phyloP scores from a whole-genome alignment of 1,139 yeast genomes.

The Kodamaea alishanica region DNA sequence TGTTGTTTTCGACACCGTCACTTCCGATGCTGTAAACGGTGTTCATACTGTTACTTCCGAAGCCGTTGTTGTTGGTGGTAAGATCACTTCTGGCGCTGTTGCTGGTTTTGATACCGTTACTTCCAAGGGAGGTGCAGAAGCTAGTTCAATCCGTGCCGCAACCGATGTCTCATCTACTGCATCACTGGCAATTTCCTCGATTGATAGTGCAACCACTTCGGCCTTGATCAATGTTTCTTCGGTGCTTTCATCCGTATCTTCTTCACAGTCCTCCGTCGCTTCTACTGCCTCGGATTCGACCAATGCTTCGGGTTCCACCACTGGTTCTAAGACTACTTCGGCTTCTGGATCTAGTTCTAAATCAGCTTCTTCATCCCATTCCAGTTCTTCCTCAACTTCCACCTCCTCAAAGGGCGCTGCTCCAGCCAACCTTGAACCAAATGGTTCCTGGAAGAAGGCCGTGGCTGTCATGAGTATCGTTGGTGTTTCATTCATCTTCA shows the following conservation, averaged over 20 bases:
- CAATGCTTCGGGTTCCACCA: conserved; percentile 3
- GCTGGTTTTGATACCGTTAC: conserved; percentile 5
- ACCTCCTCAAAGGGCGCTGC: conserved; percentile 14
- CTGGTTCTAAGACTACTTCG: conserved; percentile 6
- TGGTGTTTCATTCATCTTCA: conserved; percentile 36
- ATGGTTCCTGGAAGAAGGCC: conserved; percentile 41
- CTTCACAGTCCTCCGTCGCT: conserved; percentile 13
- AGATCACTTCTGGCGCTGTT: background rate
- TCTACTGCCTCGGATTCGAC: conserved; percentile 8
- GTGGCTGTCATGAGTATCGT: conserved; percentile 36
- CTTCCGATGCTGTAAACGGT: conserved; percentile 6
- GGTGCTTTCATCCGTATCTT: conserved; percentile 5
- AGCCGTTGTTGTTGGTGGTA: conserved; percentile 2
- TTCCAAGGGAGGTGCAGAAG: background rate
- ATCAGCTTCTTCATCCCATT: conserved; percentile 10
- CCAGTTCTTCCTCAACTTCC: conserved; percentile 11
- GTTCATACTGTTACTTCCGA: conserved; percentile 5
- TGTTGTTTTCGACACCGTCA: conserved; percentile 8
- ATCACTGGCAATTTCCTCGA: conserved; percentile 1
- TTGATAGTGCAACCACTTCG: background rate
- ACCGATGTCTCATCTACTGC: conserved; percentile 2
- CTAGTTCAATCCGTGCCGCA: conserved; percentile 2
- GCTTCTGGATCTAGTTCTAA: conserved; percentile 7
- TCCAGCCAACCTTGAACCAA: conserved; percentile 14
- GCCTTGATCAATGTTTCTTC: conserved; percentile 1